These are phyloP conservation scores for Fusarium abutilonis DNA, from an alignment of 2,329 filamentous ascomycete species.

Conservation along the genomic window DNA sequence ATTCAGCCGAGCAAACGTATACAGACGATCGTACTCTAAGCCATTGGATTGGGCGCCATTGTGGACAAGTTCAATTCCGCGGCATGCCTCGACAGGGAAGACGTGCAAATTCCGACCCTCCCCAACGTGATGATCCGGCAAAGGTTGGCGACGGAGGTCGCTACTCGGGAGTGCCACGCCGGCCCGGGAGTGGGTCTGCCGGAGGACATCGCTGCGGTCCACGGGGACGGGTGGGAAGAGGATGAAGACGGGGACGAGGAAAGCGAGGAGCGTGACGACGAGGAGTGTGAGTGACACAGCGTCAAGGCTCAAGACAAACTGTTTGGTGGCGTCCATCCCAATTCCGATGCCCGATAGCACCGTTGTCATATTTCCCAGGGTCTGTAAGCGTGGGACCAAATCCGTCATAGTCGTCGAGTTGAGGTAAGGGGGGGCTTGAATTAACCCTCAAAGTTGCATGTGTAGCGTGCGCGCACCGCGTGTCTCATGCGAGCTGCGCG, in stretches of 20 bases:
- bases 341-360: conserved; percentile 26
- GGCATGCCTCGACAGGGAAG: conserved; percentile 86
- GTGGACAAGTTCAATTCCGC: conserved; percentile 75
- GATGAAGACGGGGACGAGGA: conserved; percentile 63
- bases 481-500: conserved; percentile 12
- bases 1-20: conserved; percentile 76
- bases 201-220: conserved; percentile 62
- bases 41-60: conserved; percentile 74
- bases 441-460: conserved; percentile 19
- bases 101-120: conserved; percentile 73
- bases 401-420: conserved; percentile 23
- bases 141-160: conserved; percentile 49
- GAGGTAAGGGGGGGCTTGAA: neutral
- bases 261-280: conserved; percentile 58
- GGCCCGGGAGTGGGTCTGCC: conserved; percentile 63
- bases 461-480: neutral
- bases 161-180: conserved; percentile 54
- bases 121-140: conserved; percentile 34
- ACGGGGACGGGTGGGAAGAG: conserved; percentile 65
- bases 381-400: conserved; percentile 25
- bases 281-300: conserved; percentile 53
- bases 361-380: conserved; percentile 34
- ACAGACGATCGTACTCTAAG: conserved; percentile 82
- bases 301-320: conserved; percentile 44
- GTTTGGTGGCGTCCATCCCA: conserved; percentile 28